Evolutionary conservation across 805 yeast genomes (phyloP).

Genomic region (Sugiyamaella floridensis): DNA sequence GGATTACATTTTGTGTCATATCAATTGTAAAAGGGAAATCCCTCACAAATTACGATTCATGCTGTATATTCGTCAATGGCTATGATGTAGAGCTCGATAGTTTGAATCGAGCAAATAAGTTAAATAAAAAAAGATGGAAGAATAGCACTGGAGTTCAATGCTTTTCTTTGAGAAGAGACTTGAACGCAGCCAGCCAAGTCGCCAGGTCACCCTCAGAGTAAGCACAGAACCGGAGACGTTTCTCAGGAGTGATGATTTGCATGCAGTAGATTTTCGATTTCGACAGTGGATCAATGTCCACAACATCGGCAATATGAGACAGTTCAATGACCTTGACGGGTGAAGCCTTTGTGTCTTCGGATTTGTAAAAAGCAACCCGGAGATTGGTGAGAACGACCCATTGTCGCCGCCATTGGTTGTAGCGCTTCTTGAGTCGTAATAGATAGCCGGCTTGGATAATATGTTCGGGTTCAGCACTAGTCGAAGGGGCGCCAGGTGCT

Average conservation of each 20-base stretch:
- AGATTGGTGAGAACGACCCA: constrained; percentile 40
- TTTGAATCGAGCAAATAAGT: too few relatives aligned
- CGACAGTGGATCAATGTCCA: constrained; percentile 44
- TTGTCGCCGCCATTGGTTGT: constrained; percentile 44
- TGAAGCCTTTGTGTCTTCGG: constrained; percentile 18
- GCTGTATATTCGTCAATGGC: too few relatives aligned
- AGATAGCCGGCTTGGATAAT: constrained; percentile 39
- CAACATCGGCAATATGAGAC: constrained; percentile 39
- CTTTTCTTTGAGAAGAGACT: constrained; percentile 18
- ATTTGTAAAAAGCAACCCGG: constrained; percentile 37
- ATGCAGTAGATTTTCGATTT: constrained; percentile 40
- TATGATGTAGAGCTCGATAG: too few relatives aligned
- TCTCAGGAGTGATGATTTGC: constrained; percentile 41
- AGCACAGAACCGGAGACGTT: constrained; percentile 41
- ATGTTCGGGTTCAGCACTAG: constrained; percentile 26
- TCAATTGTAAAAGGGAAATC: too few relatives aligned
- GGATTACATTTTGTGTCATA: too few relatives aligned
- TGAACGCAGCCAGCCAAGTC: constrained; percentile 44
- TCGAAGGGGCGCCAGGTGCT: constrained; percentile 11
- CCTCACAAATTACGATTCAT: too few relatives aligned
- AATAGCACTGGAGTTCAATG: not conserved
- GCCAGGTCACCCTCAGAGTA: constrained; percentile 41
- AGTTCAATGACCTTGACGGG: constrained; percentile 33
- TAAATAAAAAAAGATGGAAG: too few relatives aligned
- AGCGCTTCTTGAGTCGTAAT: constrained; percentile 35